Conservation (phyloP, 441 rosid genomes). For the Jatropha multifida region DNA sequence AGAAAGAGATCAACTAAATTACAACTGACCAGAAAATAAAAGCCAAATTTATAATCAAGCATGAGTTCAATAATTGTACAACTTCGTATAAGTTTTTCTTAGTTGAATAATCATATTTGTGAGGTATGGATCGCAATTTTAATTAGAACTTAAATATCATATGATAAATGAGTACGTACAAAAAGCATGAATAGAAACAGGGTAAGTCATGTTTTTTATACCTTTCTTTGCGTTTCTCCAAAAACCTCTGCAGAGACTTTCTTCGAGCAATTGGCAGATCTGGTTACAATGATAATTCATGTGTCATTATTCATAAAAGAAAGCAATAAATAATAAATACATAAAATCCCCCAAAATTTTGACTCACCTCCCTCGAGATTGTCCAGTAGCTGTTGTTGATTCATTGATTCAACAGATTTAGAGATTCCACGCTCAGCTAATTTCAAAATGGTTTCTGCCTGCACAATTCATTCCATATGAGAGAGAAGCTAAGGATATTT, state of each 20-base stretch:
- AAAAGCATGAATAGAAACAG: too few species aligned
- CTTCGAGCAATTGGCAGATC: slow-evolving; percentile 71
- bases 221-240: slow-evolving; percentile 93
- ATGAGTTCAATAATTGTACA: too few species aligned
- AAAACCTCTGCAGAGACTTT: slow-evolving; percentile 76
- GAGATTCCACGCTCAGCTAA: slow-evolving; percentile 50
- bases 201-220: slow-evolving; percentile 16
- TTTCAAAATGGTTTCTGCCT: slow-evolving; percentile 70
- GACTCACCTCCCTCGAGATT: slow-evolving; percentile 61
- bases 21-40: too few species aligned
- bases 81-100: too few species aligned
- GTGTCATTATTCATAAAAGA: not conserved
- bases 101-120: too few species aligned
- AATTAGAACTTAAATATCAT: too few species aligned
- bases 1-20: too few species aligned
- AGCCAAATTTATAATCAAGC: too few species aligned
- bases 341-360: not conserved
- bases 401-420: slow-evolving; percentile 22
- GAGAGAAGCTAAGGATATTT: too few species aligned
- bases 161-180: too few species aligned
- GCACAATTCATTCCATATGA: not conserved
- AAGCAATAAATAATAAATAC: not conserved
- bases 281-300: slow-evolving; percentile 16
- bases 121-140: too few species aligned
- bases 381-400: slow-evolving; percentile 46